phyloP scores from a whole-genome alignment of 140 eudicot genomes.

The Bidens hawaiensis region DNA sequence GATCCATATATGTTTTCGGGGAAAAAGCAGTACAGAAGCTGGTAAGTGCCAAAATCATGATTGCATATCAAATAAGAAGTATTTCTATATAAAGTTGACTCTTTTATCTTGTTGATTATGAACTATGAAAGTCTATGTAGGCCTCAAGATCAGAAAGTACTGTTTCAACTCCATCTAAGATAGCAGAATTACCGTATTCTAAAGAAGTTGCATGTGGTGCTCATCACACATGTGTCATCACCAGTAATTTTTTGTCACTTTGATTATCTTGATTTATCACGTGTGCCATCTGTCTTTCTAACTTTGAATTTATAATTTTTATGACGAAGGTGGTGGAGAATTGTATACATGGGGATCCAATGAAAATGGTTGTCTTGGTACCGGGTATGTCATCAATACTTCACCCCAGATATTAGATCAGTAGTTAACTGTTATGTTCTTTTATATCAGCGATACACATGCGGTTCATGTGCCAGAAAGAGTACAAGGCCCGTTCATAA shows the following conservation, averaged over 20 bases:
- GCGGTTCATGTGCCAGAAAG: conserved; percentile 69
- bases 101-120: conserved; percentile 13
- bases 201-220: conserved; percentile 93
- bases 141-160: conserved; percentile 55
- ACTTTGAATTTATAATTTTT: neutral
- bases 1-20: conserved; percentile 72
- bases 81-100: neutral
- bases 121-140: conserved; percentile 24
- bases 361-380: conserved; percentile 98
- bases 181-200: conserved; percentile 52
- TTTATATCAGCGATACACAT: conserved; percentile 53
- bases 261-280: neutral
- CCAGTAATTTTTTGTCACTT: conserved; percentile 42
- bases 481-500: conserved; percentile 80
- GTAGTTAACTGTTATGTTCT: conserved; percentile 15
- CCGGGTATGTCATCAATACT: conserved; percentile 52
- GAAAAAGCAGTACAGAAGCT: conserved; percentile 63
- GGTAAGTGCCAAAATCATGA: conserved; percentile 41
- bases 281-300: conserved; percentile 7
- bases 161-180: conserved; percentile 52
- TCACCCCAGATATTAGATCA: conserved; percentile 1
- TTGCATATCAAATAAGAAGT: neutral
- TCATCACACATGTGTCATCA: conserved; percentile 84
- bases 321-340: conserved; percentile 68
- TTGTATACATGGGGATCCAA: conserved; percentile 90